Evolutionary conservation across 495 filamentous ascomycete species (phyloP).

Genomic region (Pyronema domesticum): DNA sequence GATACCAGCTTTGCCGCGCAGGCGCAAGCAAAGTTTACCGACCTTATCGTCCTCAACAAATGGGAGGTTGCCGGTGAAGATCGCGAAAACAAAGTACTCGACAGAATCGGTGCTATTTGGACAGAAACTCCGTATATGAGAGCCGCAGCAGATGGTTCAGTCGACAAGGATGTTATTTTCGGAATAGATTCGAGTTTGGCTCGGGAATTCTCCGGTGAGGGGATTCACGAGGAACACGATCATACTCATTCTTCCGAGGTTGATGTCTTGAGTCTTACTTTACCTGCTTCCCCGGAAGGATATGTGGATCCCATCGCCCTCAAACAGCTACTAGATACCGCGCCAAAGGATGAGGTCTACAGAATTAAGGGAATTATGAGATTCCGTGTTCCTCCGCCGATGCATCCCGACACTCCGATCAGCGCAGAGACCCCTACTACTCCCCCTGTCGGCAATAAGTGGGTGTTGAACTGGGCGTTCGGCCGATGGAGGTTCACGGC

Average conservation of each 20-base stretch:
- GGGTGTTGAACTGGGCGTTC: slow-evolving; percentile 96
- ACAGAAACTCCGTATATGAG: slow-evolving; percentile 64
- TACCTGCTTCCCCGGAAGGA: slow-evolving; percentile 31
- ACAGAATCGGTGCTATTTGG: slow-evolving; percentile 73
- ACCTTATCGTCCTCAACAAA: slow-evolving; percentile 88
- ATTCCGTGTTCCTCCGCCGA: slow-evolving; percentile 35
- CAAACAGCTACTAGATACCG: slow-evolving; percentile 43
- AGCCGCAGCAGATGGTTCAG: slow-evolving; percentile 48
- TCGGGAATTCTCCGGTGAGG: slow-evolving; percentile 6
- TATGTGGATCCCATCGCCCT: slow-evolving; percentile 49
- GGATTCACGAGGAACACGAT: slow-evolving; percentile 22
- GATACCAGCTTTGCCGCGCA: slow-evolving; percentile 59
- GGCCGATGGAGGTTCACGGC: slow-evolving; percentile 79
- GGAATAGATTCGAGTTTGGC: slow-evolving; percentile 58
- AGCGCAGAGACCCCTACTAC: slow-evolving; percentile 6
- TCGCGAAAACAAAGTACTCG: slow-evolving; percentile 61
- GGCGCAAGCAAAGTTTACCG: slow-evolving; percentile 74
- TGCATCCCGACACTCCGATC: slow-evolving; percentile 1
- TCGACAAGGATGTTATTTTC: slow-evolving; percentile 60
- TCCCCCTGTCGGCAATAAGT: slow-evolving; percentile 27
- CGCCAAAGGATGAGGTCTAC: slow-evolving; percentile 83
- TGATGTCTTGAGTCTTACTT: slow-evolving; percentile 63
- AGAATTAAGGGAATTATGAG: slow-evolving; percentile 81
- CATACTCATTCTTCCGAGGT: slow-evolving; percentile 64
- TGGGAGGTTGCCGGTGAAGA: slow-evolving; percentile 63